These are phyloP conservation scores for Phytophthora palmivora DNA, from an alignment of 352 stramenopile genomes.

Conservation along the genomic window DNA sequence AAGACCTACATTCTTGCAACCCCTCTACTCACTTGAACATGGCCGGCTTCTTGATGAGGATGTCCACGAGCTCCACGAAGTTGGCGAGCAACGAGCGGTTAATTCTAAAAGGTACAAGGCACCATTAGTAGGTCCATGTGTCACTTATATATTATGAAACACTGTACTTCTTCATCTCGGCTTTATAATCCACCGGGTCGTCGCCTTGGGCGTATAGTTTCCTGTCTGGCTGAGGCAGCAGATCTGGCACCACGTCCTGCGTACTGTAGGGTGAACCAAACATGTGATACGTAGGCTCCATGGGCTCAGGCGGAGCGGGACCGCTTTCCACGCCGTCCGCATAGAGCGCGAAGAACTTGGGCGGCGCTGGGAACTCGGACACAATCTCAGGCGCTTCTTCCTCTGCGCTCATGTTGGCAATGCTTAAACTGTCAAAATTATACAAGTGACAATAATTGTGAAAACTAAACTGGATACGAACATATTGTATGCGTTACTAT, in stretches of 20 bases:
- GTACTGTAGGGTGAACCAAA: conserved; percentile 88
- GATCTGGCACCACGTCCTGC: conserved; percentile 78
- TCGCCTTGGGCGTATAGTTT: conserved; percentile 63
- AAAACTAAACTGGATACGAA: too few relatives aligned
- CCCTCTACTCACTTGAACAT: conserved; percentile 76
- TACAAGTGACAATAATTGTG: too few relatives aligned
- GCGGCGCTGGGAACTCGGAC: conserved; percentile 82
- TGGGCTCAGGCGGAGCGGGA: conserved; percentile 67
- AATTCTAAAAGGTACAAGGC: conserved; percentile 44
- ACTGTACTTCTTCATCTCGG: conserved; percentile 80
- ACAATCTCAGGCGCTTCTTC: conserved; percentile 81
- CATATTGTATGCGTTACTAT: too few relatives aligned
- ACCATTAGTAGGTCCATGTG: neutral
- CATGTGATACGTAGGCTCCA: conserved; percentile 87
- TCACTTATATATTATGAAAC: neutral
- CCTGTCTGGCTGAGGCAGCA: conserved; percentile 63
- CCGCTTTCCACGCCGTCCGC: conserved; percentile 54
- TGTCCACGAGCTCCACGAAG: conserved; percentile 85
- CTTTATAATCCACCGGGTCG: conserved; percentile 70
- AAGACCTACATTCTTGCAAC: neutral
- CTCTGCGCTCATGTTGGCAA: conserved; percentile 29
- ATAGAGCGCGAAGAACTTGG: conserved; percentile 83
- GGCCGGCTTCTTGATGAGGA: conserved; percentile 79
- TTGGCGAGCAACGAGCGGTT: conserved; percentile 87
- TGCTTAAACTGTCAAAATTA: too few relatives aligned